Evolutionary conservation across 805 yeast genomes (phyloP).

Genomic region (Wickerhamomyces strasburgensis): DNA sequence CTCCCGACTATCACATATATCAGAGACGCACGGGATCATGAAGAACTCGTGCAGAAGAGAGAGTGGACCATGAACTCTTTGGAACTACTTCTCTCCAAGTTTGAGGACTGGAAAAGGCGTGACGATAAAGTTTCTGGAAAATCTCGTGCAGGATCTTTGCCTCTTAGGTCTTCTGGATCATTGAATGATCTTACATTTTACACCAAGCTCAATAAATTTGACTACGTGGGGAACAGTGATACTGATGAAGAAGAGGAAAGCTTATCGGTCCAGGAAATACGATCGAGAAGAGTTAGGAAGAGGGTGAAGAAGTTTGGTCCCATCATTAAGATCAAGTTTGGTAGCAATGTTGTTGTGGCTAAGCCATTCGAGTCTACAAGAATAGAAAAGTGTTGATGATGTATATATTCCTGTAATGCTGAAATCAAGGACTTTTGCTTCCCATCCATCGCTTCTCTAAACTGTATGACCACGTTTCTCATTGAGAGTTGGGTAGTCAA

Average conservation of each 20-base stretch:
- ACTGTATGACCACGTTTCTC: no score
- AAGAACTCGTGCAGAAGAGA: conserved; percentile 48
- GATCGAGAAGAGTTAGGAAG: conserved; percentile 10
- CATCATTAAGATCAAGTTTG: conserved; percentile 21
- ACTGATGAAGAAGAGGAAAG: conserved; percentile 26
- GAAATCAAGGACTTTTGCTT: no score
- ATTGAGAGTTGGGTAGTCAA: conserved; percentile 6
- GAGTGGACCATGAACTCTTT: conserved; percentile 48
- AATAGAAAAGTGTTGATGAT: no score
- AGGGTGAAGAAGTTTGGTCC: conserved; percentile 20
- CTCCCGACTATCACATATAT: conserved; percentile 46
- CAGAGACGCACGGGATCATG: conserved; percentile 37
- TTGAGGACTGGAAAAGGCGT: conserved; percentile 17
- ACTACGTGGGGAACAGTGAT: conserved; percentile 23
- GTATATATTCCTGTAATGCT: no score
- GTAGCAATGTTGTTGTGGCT: conserved; percentile 17
- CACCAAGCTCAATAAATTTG: conserved; percentile 16
- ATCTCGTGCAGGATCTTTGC: conserved; percentile 1
- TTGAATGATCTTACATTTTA: conserved; percentile 16
- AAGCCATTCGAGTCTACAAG: conserved; percentile 23
- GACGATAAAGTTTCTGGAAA: conserved; percentile 23
- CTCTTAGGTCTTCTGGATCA: neutral
- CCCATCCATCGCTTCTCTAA: no score
- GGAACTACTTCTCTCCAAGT: conserved; percentile 15
- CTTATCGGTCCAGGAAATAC: conserved; percentile 15